phyloP scores from a whole-genome alignment of 2,329 filamentous ascomycete genomes.

The Xylaria sp. region DNA sequence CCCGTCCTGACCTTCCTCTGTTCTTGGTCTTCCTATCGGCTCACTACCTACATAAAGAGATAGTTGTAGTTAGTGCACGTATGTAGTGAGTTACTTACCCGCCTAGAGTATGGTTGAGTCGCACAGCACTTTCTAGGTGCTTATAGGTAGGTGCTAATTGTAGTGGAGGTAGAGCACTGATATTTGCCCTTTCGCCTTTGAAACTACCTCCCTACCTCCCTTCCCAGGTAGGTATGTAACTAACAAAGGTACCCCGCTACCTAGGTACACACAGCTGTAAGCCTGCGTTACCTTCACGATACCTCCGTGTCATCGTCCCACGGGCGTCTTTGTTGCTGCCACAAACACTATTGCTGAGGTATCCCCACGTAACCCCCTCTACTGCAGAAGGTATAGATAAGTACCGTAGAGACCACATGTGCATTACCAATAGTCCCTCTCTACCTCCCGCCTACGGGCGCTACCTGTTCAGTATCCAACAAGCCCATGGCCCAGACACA shows the following conservation, averaged over 20 bases:
- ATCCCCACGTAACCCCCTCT: background rate
- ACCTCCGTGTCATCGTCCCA: background rate
- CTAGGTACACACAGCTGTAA: background rate
- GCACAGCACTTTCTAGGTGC: background rate
- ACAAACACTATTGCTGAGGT: background rate
- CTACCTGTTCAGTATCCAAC: too few relatives aligned
- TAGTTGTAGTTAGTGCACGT: background rate
- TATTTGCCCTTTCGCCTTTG: background rate
- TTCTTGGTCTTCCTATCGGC: background rate
- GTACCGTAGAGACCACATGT: background rate
- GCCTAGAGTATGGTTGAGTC: background rate
- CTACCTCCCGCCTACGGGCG: background rate
- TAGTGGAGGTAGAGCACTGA: background rate
- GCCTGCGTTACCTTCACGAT: background rate
- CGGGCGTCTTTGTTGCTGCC: background rate
- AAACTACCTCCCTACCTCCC: background rate
- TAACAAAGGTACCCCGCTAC: background rate
- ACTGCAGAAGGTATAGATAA: background rate
- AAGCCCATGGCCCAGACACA: background rate
- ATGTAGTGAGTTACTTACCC: background rate
- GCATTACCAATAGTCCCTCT: background rate
- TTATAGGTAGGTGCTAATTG: background rate
- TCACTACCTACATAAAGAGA: background rate
- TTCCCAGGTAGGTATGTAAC: background rate
- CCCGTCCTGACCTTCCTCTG: constrained; percentile 1